A percentile compares a stretch with the other conserved stretches of the same genome.
Conservation (phyloP, 345 rosid genomes). For the Citrus hindsii region DNA sequence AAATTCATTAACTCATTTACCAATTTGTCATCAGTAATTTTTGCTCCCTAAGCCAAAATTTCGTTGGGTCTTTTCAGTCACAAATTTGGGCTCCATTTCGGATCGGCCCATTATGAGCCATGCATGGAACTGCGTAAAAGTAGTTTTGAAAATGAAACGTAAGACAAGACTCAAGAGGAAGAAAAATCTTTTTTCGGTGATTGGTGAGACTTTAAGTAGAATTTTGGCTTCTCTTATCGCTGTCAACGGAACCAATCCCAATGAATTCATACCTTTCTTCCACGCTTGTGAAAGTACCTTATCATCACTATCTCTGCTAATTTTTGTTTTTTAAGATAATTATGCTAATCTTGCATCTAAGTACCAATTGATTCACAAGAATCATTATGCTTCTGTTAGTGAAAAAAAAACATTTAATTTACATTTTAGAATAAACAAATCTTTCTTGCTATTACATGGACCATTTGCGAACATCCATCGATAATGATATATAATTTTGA, state of each 20-base stretch:
- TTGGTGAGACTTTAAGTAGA: not conserved
- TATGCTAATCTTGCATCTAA: not conserved
- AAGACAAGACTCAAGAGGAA: not conserved
- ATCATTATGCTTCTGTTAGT: too few relatives aligned
- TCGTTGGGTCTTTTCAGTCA: not conserved
- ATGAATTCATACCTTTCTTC: not conserved
- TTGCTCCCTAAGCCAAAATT: too few relatives aligned
- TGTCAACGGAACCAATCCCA: constrained; percentile 5
- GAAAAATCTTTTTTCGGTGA: not conserved
- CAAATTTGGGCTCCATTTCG: not conserved
- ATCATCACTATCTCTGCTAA: too few relatives aligned
- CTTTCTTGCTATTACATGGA: too few relatives aligned
- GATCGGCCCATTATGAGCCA: not conserved
- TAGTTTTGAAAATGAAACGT: not conserved
- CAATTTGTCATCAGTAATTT: too few relatives aligned
- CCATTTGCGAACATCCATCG: too few relatives aligned
- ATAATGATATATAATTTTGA: too few relatives aligned
- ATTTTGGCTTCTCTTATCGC: too few relatives aligned
- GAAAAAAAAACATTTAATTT: too few relatives aligned
- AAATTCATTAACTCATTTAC: too few relatives aligned
- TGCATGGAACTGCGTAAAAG: not conserved
- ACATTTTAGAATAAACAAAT: too few relatives aligned
- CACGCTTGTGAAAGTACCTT: not conserved
- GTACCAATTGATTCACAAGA: too few relatives aligned
- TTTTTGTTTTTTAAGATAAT: not conserved